These are phyloP conservation scores for Galerina sulciceps DNA, from an alignment of 768 basidiomycete genomes.

Conservation along the genomic window DNA sequence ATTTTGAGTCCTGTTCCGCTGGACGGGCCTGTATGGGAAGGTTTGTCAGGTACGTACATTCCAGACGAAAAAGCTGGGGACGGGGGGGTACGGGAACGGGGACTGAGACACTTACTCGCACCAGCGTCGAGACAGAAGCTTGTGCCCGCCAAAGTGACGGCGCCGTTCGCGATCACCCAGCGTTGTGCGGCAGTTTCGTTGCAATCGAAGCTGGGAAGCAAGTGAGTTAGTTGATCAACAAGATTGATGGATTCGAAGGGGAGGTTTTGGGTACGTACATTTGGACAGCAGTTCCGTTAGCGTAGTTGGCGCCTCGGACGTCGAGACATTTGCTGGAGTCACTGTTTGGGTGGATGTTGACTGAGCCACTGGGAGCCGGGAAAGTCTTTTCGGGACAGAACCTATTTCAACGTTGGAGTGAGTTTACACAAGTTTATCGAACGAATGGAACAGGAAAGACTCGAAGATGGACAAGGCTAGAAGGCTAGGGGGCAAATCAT, in stretches of 20 bases:
- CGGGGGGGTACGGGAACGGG: background rate
- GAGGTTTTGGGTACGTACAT: slow-evolving; percentile 26
- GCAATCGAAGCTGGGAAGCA: slow-evolving; percentile 26
- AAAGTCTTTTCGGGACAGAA: slow-evolving; percentile 17
- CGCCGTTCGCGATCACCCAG: slow-evolving; percentile 22
- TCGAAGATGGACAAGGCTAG: background rate
- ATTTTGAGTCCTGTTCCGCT: slow-evolving; percentile 24
- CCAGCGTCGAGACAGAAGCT: slow-evolving; percentile 31
- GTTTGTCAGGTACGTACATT: background rate
- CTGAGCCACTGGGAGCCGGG: slow-evolving; percentile 13
- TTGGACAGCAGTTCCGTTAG: slow-evolving; percentile 30
- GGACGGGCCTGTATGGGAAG: slow-evolving; percentile 14
- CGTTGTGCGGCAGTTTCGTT: slow-evolving; percentile 27
- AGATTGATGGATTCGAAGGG: background rate
- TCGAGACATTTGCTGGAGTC: slow-evolving; percentile 30
- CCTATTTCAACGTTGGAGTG: background rate
- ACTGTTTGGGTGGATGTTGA: slow-evolving; percentile 25
- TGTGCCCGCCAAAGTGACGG: slow-evolving; percentile 20
- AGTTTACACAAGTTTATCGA: too few species aligned
- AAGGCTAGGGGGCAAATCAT: background rate
- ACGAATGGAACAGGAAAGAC: too few species aligned
- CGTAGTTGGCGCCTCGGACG: slow-evolving; percentile 23
- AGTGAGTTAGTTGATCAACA: background rate
- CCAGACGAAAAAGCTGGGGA: background rate
- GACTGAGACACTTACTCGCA: slow-evolving; percentile 12